phyloP scores from a whole-genome alignment of 352 stramenopile species.

The Bremia lactucae region DNA sequence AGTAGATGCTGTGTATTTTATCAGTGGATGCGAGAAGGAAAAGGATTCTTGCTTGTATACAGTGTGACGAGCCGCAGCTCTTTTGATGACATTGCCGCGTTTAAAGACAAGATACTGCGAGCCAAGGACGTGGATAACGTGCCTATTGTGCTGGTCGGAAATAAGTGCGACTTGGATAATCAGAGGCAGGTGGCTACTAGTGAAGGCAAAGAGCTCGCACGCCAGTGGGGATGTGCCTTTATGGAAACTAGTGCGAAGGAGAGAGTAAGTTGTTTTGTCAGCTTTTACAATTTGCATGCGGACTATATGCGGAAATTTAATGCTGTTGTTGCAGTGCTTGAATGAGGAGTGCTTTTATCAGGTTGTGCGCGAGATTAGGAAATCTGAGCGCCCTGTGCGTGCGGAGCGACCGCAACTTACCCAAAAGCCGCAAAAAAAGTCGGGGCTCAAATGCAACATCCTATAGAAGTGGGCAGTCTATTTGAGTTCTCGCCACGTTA shows the following conservation, averaged over 20 bases:
- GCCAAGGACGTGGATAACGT: conserved; percentile 84
- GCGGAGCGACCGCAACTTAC: conserved; percentile 32
- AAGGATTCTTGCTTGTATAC: conserved; percentile 86
- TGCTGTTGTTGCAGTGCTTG: conserved; percentile 40
- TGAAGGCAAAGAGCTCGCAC: conserved; percentile 58
- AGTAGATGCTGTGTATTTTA: neutral
- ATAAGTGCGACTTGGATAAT: conserved; percentile 79
- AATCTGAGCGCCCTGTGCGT: conserved; percentile 50
- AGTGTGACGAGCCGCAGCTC: conserved; percentile 83
- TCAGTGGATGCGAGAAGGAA: conserved; percentile 88
- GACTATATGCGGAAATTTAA: neutral
- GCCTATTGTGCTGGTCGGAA: conserved; percentile 82
- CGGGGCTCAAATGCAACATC: conserved; percentile 42
- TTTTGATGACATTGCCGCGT: conserved; percentile 83
- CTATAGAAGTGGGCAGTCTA: conserved; percentile 26
- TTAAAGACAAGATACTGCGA: conserved; percentile 87
- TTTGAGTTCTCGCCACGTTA: conserved; percentile 13
- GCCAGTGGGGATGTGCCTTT: conserved; percentile 74
- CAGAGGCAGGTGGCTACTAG: conserved; percentile 58
- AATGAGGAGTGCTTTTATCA: conserved; percentile 88
- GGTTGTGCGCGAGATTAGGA: conserved; percentile 81
- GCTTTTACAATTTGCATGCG: neutral
- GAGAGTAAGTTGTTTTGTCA: conserved; percentile 34
- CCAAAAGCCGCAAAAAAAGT: conserved; percentile 59
- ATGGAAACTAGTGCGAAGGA: conserved; percentile 86